A percentile compares a stretch with the other conserved stretches of the same genome.
Evolutionary conservation across 495 filamentous ascomycete genomes (phyloP).

Genomic region (Parmelia sp.): DNA sequence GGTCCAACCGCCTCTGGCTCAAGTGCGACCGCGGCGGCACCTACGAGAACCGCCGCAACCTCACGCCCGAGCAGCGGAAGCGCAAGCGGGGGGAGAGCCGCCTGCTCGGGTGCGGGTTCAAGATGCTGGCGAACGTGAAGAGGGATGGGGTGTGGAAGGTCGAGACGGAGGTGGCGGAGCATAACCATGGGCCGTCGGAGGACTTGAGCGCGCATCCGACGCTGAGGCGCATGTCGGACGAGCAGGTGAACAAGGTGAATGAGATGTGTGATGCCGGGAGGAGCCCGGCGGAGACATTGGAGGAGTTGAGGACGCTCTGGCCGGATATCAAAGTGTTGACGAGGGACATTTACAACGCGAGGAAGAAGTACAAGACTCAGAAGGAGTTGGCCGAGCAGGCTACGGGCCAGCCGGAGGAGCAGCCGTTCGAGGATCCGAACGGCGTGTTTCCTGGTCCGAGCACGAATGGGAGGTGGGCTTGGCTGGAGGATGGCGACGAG

Average conservation of each 20-base stretch:
- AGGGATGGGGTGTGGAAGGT: slow-evolving; percentile 26
- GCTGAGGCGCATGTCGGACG: slow-evolving; percentile 25
- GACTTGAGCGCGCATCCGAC: slow-evolving; percentile 27
- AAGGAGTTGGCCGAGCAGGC: slow-evolving; percentile 17
- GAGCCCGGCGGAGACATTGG: slow-evolving; percentile 26
- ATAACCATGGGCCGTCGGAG: slow-evolving; percentile 28
- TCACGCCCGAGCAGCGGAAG: slow-evolving; percentile 28
- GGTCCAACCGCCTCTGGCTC: slow-evolving; percentile 28
- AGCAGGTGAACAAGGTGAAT: slow-evolving; percentile 23
- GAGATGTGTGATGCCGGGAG: slow-evolving; percentile 29
- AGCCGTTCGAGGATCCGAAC: slow-evolving; percentile 25
- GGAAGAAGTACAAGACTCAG: slow-evolving; percentile 29
- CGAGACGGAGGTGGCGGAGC: slow-evolving; percentile 23
- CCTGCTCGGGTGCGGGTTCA: slow-evolving; percentile 27
- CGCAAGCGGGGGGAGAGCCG: slow-evolving; percentile 30
- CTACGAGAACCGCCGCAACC: slow-evolving; percentile 27
- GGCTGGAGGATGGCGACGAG: slow-evolving; percentile 27
- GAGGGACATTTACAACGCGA: slow-evolving; percentile 30
- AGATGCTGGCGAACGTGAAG: slow-evolving; percentile 23
- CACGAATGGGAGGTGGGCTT: slow-evolving; percentile 25
- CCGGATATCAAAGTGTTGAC: slow-evolving; percentile 29
- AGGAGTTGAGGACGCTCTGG: slow-evolving; percentile 22
- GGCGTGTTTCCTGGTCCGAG: slow-evolving; percentile 25
- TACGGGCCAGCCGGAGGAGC: slow-evolving; percentile 11
- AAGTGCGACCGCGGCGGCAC: slow-evolving; percentile 30